Percentiles rank a stretch among this genome's conserved stretches.
Conservation (phyloP, 352 stramenopile species). For the Phytopythium litorale region DNA sequence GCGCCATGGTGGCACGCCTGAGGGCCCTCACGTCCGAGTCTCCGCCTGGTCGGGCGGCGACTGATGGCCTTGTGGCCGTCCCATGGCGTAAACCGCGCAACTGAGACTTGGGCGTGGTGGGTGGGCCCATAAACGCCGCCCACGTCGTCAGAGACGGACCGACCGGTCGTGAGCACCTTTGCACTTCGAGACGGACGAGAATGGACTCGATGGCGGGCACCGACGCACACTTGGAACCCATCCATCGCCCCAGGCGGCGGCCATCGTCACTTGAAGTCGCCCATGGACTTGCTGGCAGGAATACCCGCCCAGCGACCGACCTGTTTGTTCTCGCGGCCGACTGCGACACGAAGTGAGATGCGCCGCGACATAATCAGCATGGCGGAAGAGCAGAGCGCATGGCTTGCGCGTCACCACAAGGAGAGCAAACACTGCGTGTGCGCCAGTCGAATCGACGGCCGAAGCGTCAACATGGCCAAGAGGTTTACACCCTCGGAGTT, state of each 20-base stretch:
- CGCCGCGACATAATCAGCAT: neutral
- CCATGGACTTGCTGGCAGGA: too few species aligned
- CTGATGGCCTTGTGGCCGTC: too few species aligned
- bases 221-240: too few species aligned
- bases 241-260: too few species aligned
- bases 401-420: neutral
- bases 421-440: neutral
- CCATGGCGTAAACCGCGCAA: too few species aligned
- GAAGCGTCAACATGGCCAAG: neutral
- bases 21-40: too few species aligned
- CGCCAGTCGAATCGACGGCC: neutral
- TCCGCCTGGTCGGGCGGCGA: too few species aligned
- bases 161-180: neutral
- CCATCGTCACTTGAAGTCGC: too few species aligned
- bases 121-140: neutral
- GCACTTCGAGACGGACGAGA: neutral
- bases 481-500: neutral
- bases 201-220: too few species aligned
- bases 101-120: too few species aligned
- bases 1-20: too few species aligned
- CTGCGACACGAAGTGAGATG: slow-evolving; percentile 2
- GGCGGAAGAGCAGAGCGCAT: neutral
- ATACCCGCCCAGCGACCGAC: too few species aligned
- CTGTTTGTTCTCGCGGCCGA: neutral
- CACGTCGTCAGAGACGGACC: neutral